A percentile compares a stretch with the other conserved stretches of the same genome.
phyloP scores from a whole-genome alignment of 352 stramenopile species.

The Phytophthora ramorum region DNA sequence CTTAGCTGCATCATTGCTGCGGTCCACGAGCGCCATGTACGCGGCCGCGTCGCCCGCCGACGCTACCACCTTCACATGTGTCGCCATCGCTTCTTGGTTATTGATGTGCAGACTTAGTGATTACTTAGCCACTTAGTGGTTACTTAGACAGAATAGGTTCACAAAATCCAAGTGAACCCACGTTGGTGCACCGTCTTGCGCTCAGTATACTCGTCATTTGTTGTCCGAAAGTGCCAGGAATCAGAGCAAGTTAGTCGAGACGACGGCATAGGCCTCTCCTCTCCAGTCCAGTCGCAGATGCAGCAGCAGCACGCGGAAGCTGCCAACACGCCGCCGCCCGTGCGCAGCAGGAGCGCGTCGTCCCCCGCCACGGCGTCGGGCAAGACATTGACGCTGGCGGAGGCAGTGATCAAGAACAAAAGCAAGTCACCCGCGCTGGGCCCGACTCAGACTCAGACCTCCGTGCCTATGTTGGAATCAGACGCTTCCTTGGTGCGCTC shows the following conservation, averaged over 20 bases:
- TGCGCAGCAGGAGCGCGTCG: constrained; percentile 24
- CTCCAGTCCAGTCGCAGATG: background rate
- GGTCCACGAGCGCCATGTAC: constrained; percentile 58
- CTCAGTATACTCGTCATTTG: background rate
- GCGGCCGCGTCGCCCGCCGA: constrained; percentile 35
- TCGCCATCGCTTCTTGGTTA: background rate
- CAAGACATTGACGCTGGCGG: constrained; percentile 31
- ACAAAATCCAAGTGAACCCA: constrained; percentile 1
- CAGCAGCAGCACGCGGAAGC: background rate
- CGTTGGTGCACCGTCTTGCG: background rate
- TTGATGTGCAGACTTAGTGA: background rate
- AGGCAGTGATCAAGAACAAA: constrained; percentile 25
- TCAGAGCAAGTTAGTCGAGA: background rate
- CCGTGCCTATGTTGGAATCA: background rate
- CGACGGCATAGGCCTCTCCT: background rate
- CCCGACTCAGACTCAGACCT: constrained; percentile 6
- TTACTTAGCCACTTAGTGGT: no score
- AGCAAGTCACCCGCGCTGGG: background rate
- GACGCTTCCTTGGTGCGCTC: constrained; percentile 4
- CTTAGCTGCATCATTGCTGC: constrained; percentile 52
- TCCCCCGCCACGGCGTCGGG: constrained; percentile 16
- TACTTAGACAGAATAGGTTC: background rate
- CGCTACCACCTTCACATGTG: constrained; percentile 39
- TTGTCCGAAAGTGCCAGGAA: no score
- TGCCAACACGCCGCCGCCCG: background rate